These are phyloP conservation scores for Coemansia sp. DNA, from an alignment of 192 early-diverging fungal genomes.

Conservation along the genomic window DNA sequence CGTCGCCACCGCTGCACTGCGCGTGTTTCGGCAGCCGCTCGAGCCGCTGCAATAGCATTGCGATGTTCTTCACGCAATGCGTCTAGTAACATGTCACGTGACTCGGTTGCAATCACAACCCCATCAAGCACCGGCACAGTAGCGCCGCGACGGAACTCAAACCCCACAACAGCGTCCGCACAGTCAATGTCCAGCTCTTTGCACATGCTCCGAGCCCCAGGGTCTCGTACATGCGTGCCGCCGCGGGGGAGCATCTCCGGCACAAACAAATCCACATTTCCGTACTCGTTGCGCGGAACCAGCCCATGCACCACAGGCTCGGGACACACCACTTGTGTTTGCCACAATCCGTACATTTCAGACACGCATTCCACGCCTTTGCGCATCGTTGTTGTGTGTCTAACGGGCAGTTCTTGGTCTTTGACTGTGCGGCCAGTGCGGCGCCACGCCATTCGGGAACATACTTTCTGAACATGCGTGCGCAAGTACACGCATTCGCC, in stretches of 20 bases:
- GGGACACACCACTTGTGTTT: constrained; percentile 68
- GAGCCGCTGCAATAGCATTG: neutral
- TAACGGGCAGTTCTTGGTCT: constrained; percentile 35
- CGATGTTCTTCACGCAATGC: constrained; percentile 20
- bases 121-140: constrained; percentile 33
- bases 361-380: constrained; percentile 6
- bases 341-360: constrained; percentile 80
- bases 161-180: constrained; percentile 74
- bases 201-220: constrained; percentile 64
- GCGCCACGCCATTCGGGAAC: constrained; percentile 64
- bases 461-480: constrained; percentile 59
- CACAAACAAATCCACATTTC: constrained; percentile 82
- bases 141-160: constrained; percentile 27
- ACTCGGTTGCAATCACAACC: constrained; percentile 26
- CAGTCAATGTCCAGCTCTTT: constrained; percentile 74
- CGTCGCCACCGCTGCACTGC: constrained; percentile 31
- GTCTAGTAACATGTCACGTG: constrained; percentile 26
- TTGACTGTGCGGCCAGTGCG: constrained; percentile 46
- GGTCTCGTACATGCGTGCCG: constrained; percentile 64
- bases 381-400: constrained; percentile 14
- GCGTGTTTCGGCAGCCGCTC: constrained; percentile 13
- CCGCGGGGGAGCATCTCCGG: constrained; percentile 81
- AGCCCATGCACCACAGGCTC: constrained; percentile 65
- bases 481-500: constrained; percentile 81
- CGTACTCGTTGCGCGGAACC: constrained; percentile 79